Evolutionary conservation across 352 stramenopile species (phyloP), one percentile per base, ranked within the genome.

Genomic region (Globisporangium okanoganense): DNA sequence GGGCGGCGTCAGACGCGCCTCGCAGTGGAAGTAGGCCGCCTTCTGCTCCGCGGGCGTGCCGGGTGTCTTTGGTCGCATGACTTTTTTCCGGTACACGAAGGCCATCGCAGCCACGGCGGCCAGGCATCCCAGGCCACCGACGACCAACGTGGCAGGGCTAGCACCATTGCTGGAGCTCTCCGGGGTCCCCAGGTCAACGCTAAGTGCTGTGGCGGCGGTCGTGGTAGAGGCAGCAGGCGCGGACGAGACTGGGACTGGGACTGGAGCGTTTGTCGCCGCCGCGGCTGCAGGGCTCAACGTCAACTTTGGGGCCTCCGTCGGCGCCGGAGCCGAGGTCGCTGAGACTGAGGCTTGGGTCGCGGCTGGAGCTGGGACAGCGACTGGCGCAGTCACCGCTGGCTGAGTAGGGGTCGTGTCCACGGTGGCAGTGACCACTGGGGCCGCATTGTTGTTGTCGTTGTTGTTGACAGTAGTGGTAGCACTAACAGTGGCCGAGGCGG

Each of bases 21-120:
- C 64, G 38, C 72, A 71, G 50, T 73, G 71, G 51, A 76, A 78
- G 59, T 75, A 78, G 25, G 67, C 69, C 12, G 65, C 49, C 36
- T 59, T 59, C 61, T 70, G 44, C 31, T 75, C 67, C 55, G 66
- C 56, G n/a, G 67, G 67, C 24, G 67, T 78, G 53, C 67, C 67
- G 1, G 71, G 67, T 0, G 70, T 76, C 60, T 65, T 65, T 35
- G 56, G 54, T 7, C 41, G 38, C 36, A 58, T 57, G 14, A 43
- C 41, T 54, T 71, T 73, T 49, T 60, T 59, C 50, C 65, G 65
- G 41, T 65, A 56, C 14, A 55, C 56, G 25, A 61, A 48, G 2
- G 40, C 62, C 20, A 75, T 38, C 2, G 44, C 71, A 13, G 65
- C 71, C 9, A 75, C 55, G 2, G 49, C 71, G 14, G 73, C 45